Percentiles rank a stretch among this genome's conserved stretches.
Evolutionary conservation across 352 stramenopile genomes (phyloP).

Genomic region (Globisporangium cylindrosporum): DNA sequence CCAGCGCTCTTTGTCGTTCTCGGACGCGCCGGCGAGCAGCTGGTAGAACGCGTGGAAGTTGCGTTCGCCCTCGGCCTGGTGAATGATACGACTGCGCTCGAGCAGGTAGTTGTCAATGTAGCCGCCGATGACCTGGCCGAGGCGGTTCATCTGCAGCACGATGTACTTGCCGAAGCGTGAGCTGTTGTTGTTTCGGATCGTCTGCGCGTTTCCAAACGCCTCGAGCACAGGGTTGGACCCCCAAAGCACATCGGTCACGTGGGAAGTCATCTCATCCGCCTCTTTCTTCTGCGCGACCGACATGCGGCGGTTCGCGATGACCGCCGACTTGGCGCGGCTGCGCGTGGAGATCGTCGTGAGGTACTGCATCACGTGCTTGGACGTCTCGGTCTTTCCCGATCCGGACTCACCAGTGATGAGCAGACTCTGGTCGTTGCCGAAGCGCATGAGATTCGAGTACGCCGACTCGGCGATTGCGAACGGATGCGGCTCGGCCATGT

Average conservation of each 20-base stretch:
- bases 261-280: conserved; percentile 59
- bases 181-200: conserved; percentile 87
- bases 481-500: conserved; percentile 78
- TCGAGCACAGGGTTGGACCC: conserved; percentile 83
- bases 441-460: conserved; percentile 90
- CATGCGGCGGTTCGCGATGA: conserved; percentile 77
- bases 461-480: conserved; percentile 84
- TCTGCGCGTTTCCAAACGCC: conserved; percentile 84
- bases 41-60: conserved; percentile 96
- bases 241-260: conserved; percentile 78
- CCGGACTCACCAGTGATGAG: conserved; percentile 86
- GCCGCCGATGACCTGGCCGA: conserved; percentile 76
- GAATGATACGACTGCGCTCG: conserved; percentile 89
- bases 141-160: conserved; percentile 80
- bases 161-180: conserved; percentile 88
- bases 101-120: conserved; percentile 91
- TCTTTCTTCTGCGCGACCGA: conserved; percentile 74
- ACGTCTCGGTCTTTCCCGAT: conserved; percentile 94
- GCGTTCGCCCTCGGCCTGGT: conserved; percentile 84
- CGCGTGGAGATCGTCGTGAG: conserved; percentile 85
- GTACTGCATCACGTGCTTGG: conserved; percentile 96
- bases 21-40: conserved; percentile 69
- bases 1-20: conserved; percentile 49
- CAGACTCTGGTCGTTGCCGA: conserved; percentile 78
- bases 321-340: conserved; percentile 58